Percentiles rank a stretch among this genome's conserved stretches.
phyloP scores from a whole-genome alignment of 2,329 filamentous ascomycete species.

The Fusarium pseudograminearum region DNA sequence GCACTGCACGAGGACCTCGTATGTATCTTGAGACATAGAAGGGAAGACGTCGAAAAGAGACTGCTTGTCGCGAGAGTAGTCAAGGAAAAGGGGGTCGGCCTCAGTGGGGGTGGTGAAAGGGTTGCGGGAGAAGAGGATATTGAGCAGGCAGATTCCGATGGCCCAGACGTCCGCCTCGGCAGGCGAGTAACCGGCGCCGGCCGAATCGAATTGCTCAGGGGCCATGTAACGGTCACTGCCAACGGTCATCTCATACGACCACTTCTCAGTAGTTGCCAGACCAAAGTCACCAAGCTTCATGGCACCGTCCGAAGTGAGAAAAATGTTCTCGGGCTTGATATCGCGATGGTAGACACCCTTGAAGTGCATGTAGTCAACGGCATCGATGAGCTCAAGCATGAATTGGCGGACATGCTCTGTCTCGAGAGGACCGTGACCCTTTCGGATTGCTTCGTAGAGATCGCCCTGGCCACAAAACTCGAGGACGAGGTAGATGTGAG shows the following conservation, averaged over 20 bases:
- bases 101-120: conserved; percentile 92
- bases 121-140: conserved; percentile 96
- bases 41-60: conserved; percentile 98
- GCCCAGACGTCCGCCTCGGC: conserved; percentile 97
- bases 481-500: conserved; percentile 90
- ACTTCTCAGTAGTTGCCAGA: conserved; percentile 86
- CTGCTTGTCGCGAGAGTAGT: conserved; percentile 93
- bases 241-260: conserved; percentile 93
- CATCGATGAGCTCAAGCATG: conserved; percentile 93
- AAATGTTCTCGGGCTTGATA: conserved; percentile 99
- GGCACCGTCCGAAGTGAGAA: conserved; percentile 83
- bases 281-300: conserved; percentile 99
- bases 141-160: conserved; percentile 94
- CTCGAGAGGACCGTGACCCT: conserved; percentile 87
- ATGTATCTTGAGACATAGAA: conserved; percentile 98
- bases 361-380: conserved; percentile 89
- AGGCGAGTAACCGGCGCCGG: conserved; percentile 88
- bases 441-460: conserved; percentile 95
- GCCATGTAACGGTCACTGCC: conserved; percentile 99
- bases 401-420: conserved; percentile 97
- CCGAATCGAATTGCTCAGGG: conserved; percentile 95
- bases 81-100: conserved; percentile 91
- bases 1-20: conserved; percentile 90
- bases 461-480: conserved; percentile 97
- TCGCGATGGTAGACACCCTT: conserved; percentile 96